Base-by-base conservation (phyloP, 495 filamentous ascomycete genomes). In the Lentithecium fluviatile region DNA sequence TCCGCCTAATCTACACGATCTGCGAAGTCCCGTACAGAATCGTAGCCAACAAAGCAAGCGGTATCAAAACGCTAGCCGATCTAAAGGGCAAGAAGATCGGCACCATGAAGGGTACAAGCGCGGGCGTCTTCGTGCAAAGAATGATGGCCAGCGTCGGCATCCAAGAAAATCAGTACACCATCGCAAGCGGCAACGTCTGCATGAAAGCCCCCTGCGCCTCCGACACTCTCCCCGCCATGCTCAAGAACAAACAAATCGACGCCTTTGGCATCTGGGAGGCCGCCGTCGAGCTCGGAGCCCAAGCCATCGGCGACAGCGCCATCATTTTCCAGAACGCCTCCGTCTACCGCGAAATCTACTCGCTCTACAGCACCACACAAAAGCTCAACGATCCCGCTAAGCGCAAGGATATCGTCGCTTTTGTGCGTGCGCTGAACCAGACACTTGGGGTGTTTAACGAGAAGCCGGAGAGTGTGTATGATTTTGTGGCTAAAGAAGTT, bases 201-300 rank as follows among this genome's bases (percentile, higher is more conserved):
- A 67, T 73, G 52, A 64, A 69, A 47, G 69, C 67, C 23, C 77
- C 77, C 6, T 79, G 77, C 64, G 73, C 58, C 0, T 38, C 61
- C 2, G 64, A 60, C 7, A 75, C 74, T 0, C 69, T 77, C 32
- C 77, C 77, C 13, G 38, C 50, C n/a, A 70, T 72, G 76, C 56
- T 79, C 29, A 58, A 58, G 42, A 45, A 49, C 24, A 55, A 66
- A 0, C 40, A 58, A 19, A 64, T 78, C 48, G 76, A 79, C 60
- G 77, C 75, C 6, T 71, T 78, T 47, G 77, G 77, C 1, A 62
- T 76, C 36, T 79, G 77, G 77, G 77, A 78, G 63, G 73, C 77
- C 7, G 67, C 73, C 3, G 73, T 75, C 13, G 65, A 79, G 60
- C 69, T 78, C 12, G 77, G 64, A 2, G 67, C 69, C 34, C 48